phyloP scores from a whole-genome alignment of 2,329 filamentous ascomycete genomes.

The Fusarium clavum region DNA sequence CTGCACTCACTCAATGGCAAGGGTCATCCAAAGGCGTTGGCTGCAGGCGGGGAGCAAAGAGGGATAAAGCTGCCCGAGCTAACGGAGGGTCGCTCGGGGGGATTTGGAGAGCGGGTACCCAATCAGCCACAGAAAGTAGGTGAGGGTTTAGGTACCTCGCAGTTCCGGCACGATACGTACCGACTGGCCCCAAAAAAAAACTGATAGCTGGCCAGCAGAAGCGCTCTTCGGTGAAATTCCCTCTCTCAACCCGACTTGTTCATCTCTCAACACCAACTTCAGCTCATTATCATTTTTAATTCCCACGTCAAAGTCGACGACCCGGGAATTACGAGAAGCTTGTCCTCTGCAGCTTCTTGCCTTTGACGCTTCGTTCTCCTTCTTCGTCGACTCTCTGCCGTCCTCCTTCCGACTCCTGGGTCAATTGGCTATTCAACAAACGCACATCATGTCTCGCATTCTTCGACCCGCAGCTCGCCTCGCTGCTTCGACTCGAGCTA shows the following conservation, averaged over 20 bases:
- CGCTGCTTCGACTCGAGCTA: constrained; percentile 57
- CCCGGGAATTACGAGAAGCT: constrained; percentile 43
- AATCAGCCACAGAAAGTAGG: constrained; percentile 11
- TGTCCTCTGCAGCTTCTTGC: constrained; percentile 41
- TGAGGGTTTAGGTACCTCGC: constrained; percentile 43
- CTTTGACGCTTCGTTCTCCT: constrained; percentile 26
- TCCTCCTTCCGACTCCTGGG: constrained; percentile 32
- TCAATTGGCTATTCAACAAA: constrained; percentile 43
- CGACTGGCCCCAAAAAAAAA: constrained; percentile 49
- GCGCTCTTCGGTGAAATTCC: constrained; percentile 48
- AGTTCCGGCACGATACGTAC: constrained; percentile 47
- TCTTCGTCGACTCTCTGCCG: constrained; percentile 25
- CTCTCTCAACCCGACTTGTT: constrained; percentile 48
- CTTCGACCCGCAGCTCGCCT: constrained; percentile 64
- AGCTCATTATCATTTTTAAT: constrained; percentile 40
- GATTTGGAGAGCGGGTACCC: constrained; percentile 42
- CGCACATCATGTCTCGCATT: constrained; percentile 61
- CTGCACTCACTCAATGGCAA: constrained; percentile 28
- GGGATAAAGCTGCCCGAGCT: constrained; percentile 48
- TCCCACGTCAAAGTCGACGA: constrained; percentile 45
- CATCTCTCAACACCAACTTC: constrained; percentile 46
- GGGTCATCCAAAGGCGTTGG: constrained; percentile 24
- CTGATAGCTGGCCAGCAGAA: constrained; percentile 44
- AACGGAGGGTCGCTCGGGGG: constrained; percentile 44
- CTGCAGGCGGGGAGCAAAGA: constrained; percentile 38